Evolutionary conservation across 345 rosid genomes (phyloP).

Genomic region (Punica granatum): DNA sequence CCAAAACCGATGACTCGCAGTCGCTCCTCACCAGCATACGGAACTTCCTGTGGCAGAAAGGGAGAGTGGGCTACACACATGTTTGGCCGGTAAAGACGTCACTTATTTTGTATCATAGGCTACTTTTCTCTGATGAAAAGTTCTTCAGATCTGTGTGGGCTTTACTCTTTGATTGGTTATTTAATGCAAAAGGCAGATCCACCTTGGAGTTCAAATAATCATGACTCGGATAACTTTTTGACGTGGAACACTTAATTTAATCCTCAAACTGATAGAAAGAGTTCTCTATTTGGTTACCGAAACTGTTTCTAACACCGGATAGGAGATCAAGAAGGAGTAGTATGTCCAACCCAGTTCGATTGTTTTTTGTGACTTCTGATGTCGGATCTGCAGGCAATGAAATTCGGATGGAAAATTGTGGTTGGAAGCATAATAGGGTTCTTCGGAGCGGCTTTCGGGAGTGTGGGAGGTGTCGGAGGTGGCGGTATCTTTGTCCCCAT

Average conservation of each 20-base stretch:
- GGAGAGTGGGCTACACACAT: conserved; percentile 25
- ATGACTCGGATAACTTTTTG: not conserved
- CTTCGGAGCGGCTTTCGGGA: conserved; percentile 83
- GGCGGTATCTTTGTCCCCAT: conserved; percentile 62
- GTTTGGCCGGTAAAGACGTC: conserved; percentile 33
- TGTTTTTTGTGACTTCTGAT: not conserved
- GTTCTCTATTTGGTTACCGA: not conserved
- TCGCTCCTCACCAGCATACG: not conserved
- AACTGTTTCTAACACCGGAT: not conserved
- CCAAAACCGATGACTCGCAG: not conserved
- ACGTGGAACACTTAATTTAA: not conserved
- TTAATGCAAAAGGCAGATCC: not conserved
- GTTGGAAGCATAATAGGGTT: conserved; percentile 63
- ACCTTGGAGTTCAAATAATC: not conserved
- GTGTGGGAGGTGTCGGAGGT: conserved; percentile 90
- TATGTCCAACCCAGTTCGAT: not conserved
- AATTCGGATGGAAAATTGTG: conserved; percentile 67
- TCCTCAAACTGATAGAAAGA: not conserved
- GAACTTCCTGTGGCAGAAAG: conserved; percentile 18
- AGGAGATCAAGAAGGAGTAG: not conserved
- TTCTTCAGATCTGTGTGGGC: not conserved
- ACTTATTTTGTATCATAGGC: not conserved
- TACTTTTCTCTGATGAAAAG: not conserved
- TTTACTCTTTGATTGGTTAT: not conserved
- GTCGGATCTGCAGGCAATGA: conserved; percentile 37